phyloP scores from a whole-genome alignment of 2,329 filamentous ascomycete genomes.

The Juglanconis juglandina region DNA sequence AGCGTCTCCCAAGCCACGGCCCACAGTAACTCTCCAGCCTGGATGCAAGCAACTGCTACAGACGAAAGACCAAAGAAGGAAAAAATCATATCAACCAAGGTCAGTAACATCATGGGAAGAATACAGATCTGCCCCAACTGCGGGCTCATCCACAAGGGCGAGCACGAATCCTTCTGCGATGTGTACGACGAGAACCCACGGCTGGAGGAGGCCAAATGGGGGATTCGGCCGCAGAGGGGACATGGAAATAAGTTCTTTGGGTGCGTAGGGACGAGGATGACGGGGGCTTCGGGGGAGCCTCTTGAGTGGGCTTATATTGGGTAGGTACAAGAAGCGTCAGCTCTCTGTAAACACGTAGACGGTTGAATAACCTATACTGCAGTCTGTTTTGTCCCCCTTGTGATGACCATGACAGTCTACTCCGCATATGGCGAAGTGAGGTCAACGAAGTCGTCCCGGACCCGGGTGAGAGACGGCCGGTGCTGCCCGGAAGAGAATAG shows the following conservation, averaged over 20 bases:
- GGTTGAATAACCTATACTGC: too few species aligned
- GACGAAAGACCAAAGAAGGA: background rate
- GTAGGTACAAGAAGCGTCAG: background rate
- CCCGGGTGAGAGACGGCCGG: background rate
- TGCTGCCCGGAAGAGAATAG: background rate
- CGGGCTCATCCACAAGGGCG: conserved; percentile 2
- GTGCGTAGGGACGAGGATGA: background rate
- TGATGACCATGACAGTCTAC: too few species aligned
- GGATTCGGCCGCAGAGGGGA: background rate
- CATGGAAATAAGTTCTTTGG: background rate
- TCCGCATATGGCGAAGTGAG: background rate
- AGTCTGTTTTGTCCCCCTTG: too few species aligned
- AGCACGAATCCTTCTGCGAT: conserved; percentile 1
- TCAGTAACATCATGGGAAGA: background rate
- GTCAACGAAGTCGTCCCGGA: background rate
- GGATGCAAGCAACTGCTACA: background rate
- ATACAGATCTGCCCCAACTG: conserved; percentile 2
- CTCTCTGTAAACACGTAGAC: too few species aligned
- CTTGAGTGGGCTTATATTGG: background rate
- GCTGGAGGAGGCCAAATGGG: background rate
- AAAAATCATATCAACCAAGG: background rate
- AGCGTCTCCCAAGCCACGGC: too few species aligned
- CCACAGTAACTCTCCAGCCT: background rate
- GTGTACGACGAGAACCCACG: background rate
- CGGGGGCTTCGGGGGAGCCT: background rate